Percentiles rank a stretch among this genome's conserved stretches.
These are phyloP conservation scores for Hysterangium stoloniferum DNA, from an alignment of 768 basidiomycete species.

Conservation along the genomic window DNA sequence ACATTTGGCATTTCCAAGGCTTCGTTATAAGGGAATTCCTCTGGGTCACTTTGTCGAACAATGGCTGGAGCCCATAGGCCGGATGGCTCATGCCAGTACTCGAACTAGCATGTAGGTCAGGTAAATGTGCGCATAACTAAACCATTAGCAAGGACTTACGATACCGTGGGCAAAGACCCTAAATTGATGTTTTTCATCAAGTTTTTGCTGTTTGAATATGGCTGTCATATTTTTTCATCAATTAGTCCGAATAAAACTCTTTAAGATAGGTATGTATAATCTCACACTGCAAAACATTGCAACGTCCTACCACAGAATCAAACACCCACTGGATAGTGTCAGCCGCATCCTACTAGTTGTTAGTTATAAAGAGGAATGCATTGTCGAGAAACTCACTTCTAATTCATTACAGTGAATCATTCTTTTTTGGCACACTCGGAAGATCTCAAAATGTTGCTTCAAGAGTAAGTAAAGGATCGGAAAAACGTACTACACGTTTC, in stretches of 20 bases:
- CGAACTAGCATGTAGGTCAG: no score
- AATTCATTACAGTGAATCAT: slow-evolving; percentile 25
- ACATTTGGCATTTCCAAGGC: no score
- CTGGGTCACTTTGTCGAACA: no score
- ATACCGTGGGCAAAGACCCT: slow-evolving; percentile 22
- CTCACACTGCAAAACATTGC: slow-evolving; percentile 17
- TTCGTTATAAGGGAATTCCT: no score
- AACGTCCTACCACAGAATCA: slow-evolving; percentile 17
- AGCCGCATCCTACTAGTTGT: neutral
- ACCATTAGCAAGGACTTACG: no score
- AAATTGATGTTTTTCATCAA: slow-evolving; percentile 21
- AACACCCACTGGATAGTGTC: slow-evolving; percentile 3
- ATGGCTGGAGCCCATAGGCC: no score
- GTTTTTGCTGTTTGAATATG: slow-evolving; percentile 22
- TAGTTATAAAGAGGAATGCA: neutral
- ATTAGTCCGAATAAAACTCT: no score
- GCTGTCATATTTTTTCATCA: slow-evolving; percentile 12
- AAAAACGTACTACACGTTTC: slow-evolving; percentile 10
- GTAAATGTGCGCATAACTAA: no score
- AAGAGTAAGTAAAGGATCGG: slow-evolving; percentile 13
- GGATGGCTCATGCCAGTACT: no score
- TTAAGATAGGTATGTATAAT: neutral
- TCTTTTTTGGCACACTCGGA: slow-evolving; percentile 19
- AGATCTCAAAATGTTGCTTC: slow-evolving; percentile 16
- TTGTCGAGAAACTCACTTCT: neutral